Percentiles rank a stretch among this genome's conserved stretches.
Conservation (phyloP, 306 rosid species). For the Citrullus colocynthis region DNA sequence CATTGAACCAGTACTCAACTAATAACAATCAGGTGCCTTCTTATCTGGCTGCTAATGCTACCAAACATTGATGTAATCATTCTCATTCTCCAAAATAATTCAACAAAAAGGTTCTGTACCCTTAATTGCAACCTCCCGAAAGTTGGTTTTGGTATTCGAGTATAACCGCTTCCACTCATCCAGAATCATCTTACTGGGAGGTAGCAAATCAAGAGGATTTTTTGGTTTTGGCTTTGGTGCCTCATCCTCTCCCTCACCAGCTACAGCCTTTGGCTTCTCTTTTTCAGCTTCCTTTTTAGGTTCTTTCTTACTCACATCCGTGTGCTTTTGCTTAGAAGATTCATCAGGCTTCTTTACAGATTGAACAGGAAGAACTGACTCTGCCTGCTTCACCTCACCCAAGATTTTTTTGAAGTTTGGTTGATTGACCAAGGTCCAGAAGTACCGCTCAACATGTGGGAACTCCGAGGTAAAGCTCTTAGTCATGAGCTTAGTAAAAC, state of each 20-base stretch:
- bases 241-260: slow-evolving; percentile 33
- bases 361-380: slow-evolving; percentile 31
- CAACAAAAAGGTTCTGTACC: slow-evolving; percentile 28
- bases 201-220: slow-evolving; percentile 79
- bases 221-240: slow-evolving; percentile 58
- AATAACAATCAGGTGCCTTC: not conserved
- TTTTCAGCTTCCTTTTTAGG: slow-evolving; percentile 1
- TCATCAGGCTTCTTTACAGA: slow-evolving; percentile 49
- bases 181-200: slow-evolving; percentile 76
- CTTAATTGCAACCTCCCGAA: slow-evolving; percentile 88
- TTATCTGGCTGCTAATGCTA: not conserved
- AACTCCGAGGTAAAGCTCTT: slow-evolving; percentile 77
- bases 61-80: slow-evolving; percentile 21
- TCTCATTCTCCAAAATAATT: slow-evolving; percentile 67
- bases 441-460: slow-evolving; percentile 85
- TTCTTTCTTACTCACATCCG: slow-evolving; percentile 52
- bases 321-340: slow-evolving; percentile 18
- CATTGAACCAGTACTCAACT: not conserved
- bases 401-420: slow-evolving; percentile 57
- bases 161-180: slow-evolving; percentile 90
- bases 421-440: slow-evolving; percentile 84
- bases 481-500: slow-evolving; percentile 29
- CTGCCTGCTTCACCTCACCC: slow-evolving; percentile 63
- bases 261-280: slow-evolving; percentile 33
- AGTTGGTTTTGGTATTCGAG: slow-evolving; percentile 79